These are phyloP conservation scores for Aureobasidium mangrovei DNA, from an alignment of 2,329 filamentous ascomycete genomes.

Conservation along the genomic window DNA sequence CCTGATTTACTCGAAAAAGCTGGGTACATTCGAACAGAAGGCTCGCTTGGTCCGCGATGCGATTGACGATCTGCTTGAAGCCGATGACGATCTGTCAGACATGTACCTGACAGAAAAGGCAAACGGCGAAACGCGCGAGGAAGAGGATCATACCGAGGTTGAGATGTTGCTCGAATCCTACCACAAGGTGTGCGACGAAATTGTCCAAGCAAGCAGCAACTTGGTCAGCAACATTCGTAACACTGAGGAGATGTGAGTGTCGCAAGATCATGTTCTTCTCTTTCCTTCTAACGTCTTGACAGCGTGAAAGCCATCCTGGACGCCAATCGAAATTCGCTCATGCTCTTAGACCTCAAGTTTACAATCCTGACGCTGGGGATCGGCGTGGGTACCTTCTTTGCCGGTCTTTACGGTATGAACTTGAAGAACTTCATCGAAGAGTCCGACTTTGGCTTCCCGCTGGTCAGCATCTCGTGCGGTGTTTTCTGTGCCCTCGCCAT, in stretches of 20 bases:
- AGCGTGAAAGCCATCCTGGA: slow-evolving; percentile 95
- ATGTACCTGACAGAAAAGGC: slow-evolving; percentile 95
- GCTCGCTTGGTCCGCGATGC: slow-evolving; percentile 88
- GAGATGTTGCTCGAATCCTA: slow-evolving; percentile 97
- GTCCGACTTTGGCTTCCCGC: slow-evolving; percentile 73
- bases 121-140: slow-evolving; percentile 60
- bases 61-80: slow-evolving; percentile 89
- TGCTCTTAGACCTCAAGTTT: slow-evolving; percentile 95
- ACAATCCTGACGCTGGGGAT: slow-evolving; percentile 92
- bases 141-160: slow-evolving; percentile 89
- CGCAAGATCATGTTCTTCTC: not conserved
- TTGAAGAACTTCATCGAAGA: slow-evolving; percentile 98
- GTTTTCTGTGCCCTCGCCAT: slow-evolving; percentile 69
- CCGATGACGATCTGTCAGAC: slow-evolving; percentile 83
- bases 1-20: slow-evolving; percentile 86
- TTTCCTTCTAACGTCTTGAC: not conserved
- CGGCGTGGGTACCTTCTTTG: slow-evolving; percentile 87
- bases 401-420: slow-evolving; percentile 99
- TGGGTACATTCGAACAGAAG: slow-evolving; percentile 96
- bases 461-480: slow-evolving; percentile 62
- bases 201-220: slow-evolving; percentile 89
- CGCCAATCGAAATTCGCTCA: slow-evolving; percentile 94
- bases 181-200: slow-evolving; percentile 95
- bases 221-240: slow-evolving; percentile 91
- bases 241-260: slow-evolving; percentile 87